Conservation (phyloP, 768 basidiomycete species). For the Lentinula edodes region DNA sequence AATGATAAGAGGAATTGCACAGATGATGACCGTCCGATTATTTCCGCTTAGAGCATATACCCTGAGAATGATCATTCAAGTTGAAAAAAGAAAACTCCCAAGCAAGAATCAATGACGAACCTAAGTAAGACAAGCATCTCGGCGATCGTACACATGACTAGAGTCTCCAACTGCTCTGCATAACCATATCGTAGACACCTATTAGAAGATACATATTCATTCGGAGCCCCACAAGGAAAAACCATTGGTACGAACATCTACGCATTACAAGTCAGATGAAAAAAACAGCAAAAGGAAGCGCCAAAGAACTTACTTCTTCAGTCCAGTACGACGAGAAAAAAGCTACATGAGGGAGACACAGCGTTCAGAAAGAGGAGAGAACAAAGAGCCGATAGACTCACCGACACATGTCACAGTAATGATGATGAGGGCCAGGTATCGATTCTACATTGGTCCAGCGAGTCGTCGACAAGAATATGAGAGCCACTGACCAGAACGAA, state of each 20-base stretch:
- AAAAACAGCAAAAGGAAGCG: not conserved
- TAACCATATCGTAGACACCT: conserved; percentile 6
- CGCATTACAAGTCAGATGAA: not conserved
- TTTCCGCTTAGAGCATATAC: conserved; percentile 6
- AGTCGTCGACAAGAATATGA: not conserved
- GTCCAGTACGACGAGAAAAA: not conserved
- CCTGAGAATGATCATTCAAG: not conserved
- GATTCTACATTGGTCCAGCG: conserved; percentile 7
- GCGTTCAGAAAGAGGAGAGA: not conserved
- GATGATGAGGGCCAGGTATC: conserved; percentile 11
- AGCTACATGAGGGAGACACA: not conserved
- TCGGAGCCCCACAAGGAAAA: not conserved
- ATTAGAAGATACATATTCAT: not conserved
- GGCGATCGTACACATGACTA: conserved; percentile 5
- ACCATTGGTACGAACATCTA: not conserved
- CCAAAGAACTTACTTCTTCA: not conserved
- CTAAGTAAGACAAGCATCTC: conserved; percentile 5
- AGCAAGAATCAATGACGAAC: not conserved
- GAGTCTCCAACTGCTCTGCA: conserved; percentile 6
- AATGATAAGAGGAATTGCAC: not conserved
- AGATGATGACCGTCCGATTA: not conserved
- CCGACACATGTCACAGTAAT: conserved; percentile 11
- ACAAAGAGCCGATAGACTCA: not conserved
- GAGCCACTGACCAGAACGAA: not conserved
- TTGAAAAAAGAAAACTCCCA: not conserved